Evolutionary conservation across 352 stramenopile species (phyloP), one percentile per base, ranked within the genome.

Genomic region (Phytophthora nicotianae): DNA sequence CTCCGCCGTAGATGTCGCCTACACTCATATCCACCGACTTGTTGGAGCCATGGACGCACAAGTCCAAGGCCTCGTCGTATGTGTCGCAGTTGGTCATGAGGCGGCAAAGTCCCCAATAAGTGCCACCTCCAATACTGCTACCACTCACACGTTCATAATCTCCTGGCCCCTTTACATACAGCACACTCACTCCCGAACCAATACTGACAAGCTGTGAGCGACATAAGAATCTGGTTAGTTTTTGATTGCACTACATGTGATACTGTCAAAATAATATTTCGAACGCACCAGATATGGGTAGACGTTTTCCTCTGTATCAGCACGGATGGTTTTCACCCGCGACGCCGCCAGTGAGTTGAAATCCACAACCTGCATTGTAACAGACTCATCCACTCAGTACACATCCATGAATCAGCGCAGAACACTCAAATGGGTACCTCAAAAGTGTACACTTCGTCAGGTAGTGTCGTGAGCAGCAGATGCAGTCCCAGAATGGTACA

Each of bases 401-500:
- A 53, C 19, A n/a, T 21, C 4, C 3, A 4, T n/a, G 14, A 58
- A 50, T 11, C 17, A 61, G 13, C 16, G 52, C n/a, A 43, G 16
- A 43, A 24, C 9, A 51, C 9, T 5, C 13, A 21, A 6, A 43
- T n/a, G 1, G 45, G 17, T 50, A 97, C 93, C 75, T 98, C 90
- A 75, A 98, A 99, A 24, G 97, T 99, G 72, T 98, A 99, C 57
- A 98, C 98, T 89, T 99, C 97, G 57, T 98, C 95, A 0, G 95
- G 86, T 9, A 99, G 79, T 55, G 96, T 98, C 16, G 91, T 96
- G 38, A 99, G 79, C 14, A 99, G 78, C 67, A 99, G 98, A 77
- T 99, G 96, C 74, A 99, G 96, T 3, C 97, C 97, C 32, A 95
- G 76, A 62, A 99, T 97, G 24, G 98, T 90, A 71, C 94, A 98